Conservation (phyloP, 345 rosid genomes). For the Rhodomyrtus tomentosa region DNA sequence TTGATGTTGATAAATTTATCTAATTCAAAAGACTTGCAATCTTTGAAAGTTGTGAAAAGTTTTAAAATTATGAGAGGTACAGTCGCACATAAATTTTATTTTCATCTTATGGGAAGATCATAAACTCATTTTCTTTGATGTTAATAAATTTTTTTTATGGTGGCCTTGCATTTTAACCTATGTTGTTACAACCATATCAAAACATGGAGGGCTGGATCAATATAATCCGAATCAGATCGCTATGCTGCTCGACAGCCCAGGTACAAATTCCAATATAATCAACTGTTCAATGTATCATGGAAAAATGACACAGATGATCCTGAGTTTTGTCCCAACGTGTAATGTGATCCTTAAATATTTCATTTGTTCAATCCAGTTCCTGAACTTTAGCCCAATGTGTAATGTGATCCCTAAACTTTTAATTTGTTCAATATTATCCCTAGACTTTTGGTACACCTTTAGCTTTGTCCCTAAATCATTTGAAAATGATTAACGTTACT, state of each 20-base stretch:
- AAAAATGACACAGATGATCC: too few relatives aligned
- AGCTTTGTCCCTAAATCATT: too few relatives aligned
- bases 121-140: background rate
- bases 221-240: fast-evolving
- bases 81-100: background rate
- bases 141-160: background rate
- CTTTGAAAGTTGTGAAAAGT: background rate
- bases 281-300: background rate
- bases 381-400: too few relatives aligned
- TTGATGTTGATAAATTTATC: too few relatives aligned
- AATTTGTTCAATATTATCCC: too few relatives aligned
- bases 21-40: background rate
- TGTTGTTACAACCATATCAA: background rate
- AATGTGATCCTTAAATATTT: too few relatives aligned
- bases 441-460: too few relatives aligned
- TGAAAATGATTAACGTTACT: too few relatives aligned
- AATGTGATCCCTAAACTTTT: too few relatives aligned
- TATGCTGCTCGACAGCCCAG: fast-evolving
- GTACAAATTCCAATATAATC: background rate
- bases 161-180: background rate
- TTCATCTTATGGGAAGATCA: background rate
- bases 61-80: background rate
- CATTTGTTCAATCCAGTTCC: too few relatives aligned
- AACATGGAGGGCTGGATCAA: background rate
- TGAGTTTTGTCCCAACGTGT: too few relatives aligned